These are phyloP conservation scores for Rhizomucor pusillus DNA, from an alignment of 371 early-diverging fungal species.

Conservation along the genomic window DNA sequence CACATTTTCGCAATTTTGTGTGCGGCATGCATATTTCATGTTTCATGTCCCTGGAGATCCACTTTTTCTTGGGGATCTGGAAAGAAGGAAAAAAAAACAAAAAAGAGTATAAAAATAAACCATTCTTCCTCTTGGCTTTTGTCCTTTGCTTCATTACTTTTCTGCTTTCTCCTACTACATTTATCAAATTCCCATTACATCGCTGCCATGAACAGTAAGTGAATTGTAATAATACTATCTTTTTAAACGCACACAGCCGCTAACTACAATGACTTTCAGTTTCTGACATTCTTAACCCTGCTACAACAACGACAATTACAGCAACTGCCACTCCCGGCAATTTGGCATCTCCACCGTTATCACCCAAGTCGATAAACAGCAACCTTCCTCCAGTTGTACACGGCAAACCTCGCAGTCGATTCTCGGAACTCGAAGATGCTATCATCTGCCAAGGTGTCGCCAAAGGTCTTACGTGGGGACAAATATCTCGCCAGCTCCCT, in stretches of 20 bases:
- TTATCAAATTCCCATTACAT: no score
- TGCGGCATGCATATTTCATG: neutral
- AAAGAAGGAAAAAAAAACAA: slow-evolving; percentile 1
- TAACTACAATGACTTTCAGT: slow-evolving; percentile 23
- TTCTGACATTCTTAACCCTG: slow-evolving; percentile 46
- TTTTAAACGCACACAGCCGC: neutral
- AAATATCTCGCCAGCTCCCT: slow-evolving; percentile 49
- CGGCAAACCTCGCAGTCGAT: slow-evolving; percentile 49
- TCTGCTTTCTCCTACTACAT: neutral
- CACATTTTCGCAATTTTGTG: slow-evolving; percentile 2
- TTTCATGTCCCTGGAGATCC: slow-evolving; percentile 7
- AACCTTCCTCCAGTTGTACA: slow-evolving; percentile 14
- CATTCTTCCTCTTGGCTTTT: slow-evolving; percentile 2
- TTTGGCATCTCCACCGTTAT: slow-evolving; percentile 35
- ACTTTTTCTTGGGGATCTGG: neutral
- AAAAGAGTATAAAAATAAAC: slow-evolving; percentile 3
- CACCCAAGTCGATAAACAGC: slow-evolving; percentile 16
- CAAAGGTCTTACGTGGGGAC: slow-evolving; percentile 49
- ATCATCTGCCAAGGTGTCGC: slow-evolving; percentile 51
- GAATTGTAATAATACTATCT: neutral
- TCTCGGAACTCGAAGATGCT: slow-evolving; percentile 44
- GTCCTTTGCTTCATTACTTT: neutral
- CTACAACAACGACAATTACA: slow-evolving; percentile 10
- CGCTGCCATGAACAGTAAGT: slow-evolving; percentile 44
- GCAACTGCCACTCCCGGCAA: neutral